These are phyloP conservation scores for Colletotrichum chrysophilum DNA, from an alignment of 2,329 filamentous ascomycete genomes.

Conservation along the genomic window DNA sequence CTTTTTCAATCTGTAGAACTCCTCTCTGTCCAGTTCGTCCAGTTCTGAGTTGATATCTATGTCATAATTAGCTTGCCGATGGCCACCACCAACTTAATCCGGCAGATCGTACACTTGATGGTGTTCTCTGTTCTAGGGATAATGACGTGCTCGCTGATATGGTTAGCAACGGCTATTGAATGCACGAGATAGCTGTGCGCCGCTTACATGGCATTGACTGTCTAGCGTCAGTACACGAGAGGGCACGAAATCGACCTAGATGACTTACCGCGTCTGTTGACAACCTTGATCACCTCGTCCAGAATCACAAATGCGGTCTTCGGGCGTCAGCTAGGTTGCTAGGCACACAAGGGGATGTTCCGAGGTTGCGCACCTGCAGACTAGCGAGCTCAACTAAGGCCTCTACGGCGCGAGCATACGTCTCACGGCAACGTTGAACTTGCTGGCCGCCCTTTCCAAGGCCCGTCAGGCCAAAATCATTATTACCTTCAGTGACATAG, in stretches of 20 bases:
- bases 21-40: constrained; percentile 95
- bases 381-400: constrained; percentile 94
- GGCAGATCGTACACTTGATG: constrained; percentile 78
- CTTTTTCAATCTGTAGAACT: constrained; percentile 98
- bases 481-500: constrained; percentile 85
- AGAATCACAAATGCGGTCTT: constrained; percentile 95
- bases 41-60: constrained; percentile 96
- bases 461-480: constrained; percentile 95
- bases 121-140: constrained; percentile 98
- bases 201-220: constrained; percentile 88
- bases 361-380: constrained; percentile 65
- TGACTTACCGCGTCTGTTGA: constrained; percentile 84
- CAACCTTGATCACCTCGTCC: constrained; percentile 98
- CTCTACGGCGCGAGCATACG: constrained; percentile 94
- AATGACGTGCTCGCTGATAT: constrained; percentile 81
- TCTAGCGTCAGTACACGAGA: not conserved
- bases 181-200: too few species aligned
- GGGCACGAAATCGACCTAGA: not conserved
- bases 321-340: not conserved
- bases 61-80: not conserved
- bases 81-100: not conserved
- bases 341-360: not conserved
- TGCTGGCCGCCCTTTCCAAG: constrained; percentile 97
- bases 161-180: constrained; percentile 25
- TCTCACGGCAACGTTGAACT: constrained; percentile 92